Percentiles rank a stretch among this genome's conserved stretches.
Conservation (phyloP, 2,329 filamentous ascomycete species). For the Trichoderma simmonsii region DNA sequence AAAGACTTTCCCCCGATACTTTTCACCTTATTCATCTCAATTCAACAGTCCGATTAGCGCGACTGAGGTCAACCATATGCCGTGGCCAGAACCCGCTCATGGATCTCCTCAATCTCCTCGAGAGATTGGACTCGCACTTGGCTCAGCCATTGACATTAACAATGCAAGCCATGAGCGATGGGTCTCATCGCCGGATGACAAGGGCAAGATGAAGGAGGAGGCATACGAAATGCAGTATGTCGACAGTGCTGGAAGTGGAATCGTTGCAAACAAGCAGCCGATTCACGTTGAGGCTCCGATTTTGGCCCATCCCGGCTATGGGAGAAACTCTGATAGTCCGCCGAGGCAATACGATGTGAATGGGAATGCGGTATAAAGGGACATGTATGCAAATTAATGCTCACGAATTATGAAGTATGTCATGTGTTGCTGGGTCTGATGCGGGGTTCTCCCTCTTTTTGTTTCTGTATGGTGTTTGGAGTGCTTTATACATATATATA, state of each 20-base stretch:
- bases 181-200: slow-evolving; percentile 30
- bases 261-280: slow-evolving; percentile 19
- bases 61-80: slow-evolving; percentile 33
- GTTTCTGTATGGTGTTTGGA: slow-evolving; percentile 6
- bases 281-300: slow-evolving; percentile 37
- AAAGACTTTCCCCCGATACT: slow-evolving; percentile 44
- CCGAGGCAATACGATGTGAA: slow-evolving; percentile 23
- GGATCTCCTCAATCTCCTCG: slow-evolving; percentile 10
- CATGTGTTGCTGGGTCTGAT: background rate
- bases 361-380: background rate
- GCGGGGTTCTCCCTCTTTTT: background rate
- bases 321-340: slow-evolving; percentile 33
- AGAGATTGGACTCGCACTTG: slow-evolving; percentile 23
- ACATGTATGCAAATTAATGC: background rate
- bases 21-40: slow-evolving; percentile 59
- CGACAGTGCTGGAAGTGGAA: slow-evolving; percentile 26
- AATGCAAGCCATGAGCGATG: slow-evolving; percentile 20
- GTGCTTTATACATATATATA: slow-evolving; percentile 10
- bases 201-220: slow-evolving; percentile 42
- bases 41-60: slow-evolving; percentile 56
- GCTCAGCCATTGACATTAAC: slow-evolving; percentile 14
- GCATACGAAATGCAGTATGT: slow-evolving; percentile 37
- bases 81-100: slow-evolving; percentile 35
- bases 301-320: slow-evolving; percentile 47
- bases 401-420: background rate